Evolutionary conservation across 2,329 filamentous ascomycete genomes (phyloP), one percentile per base, ranked within the genome.

Genomic region (Diaporthe sp.): DNA sequence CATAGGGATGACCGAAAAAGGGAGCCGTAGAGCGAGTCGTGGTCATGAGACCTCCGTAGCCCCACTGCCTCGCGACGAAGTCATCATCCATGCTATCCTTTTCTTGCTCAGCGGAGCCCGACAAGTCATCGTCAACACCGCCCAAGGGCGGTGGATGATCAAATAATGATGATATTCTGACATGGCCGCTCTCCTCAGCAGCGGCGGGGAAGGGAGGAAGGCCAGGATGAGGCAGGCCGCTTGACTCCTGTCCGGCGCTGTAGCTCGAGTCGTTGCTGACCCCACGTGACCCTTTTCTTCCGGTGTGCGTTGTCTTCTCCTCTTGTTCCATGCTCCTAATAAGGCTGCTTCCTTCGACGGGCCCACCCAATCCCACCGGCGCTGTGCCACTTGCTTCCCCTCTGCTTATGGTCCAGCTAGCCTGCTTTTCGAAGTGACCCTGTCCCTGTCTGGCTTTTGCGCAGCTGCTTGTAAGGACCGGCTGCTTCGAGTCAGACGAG

Each of bases 261-360:
- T 70, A 73, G 71, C 75, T 75, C 77, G 72, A 61, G 71, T 77
- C 75, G 78, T 75, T 77, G 80, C 77, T 81, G 78, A 80, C 73
- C 78, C 80, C 80, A 82, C 80, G 81, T 82, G 81, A 81, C 76
- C 70, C 28, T 42, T 63, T 53, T 17, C 31, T 34, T n/a, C 39
- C 53, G 34, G 72, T n/a, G 39, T 42, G 58, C 49, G 68, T 63
- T 42, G 73, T 39, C 37, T 49, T 70, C 47, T 70, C 68, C 77
- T 81, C 81, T 71, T 82, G 80, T 71, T 78, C 78, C 76, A 78
- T 79, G 17, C 60, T 68, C 72, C 73, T 73, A 63, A 34, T 72
- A 63, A 34, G 10, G 73, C 73, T 63, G 55, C 60, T 70, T 67
- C 74, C 55, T 58, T 74, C 51, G n/a, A 47, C 58, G 67, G 71